Percentiles rank a stretch among this genome's conserved stretches.
Conservation (phyloP, 2,329 filamentous ascomycete genomes). For the Niveomyces coronatus region DNA sequence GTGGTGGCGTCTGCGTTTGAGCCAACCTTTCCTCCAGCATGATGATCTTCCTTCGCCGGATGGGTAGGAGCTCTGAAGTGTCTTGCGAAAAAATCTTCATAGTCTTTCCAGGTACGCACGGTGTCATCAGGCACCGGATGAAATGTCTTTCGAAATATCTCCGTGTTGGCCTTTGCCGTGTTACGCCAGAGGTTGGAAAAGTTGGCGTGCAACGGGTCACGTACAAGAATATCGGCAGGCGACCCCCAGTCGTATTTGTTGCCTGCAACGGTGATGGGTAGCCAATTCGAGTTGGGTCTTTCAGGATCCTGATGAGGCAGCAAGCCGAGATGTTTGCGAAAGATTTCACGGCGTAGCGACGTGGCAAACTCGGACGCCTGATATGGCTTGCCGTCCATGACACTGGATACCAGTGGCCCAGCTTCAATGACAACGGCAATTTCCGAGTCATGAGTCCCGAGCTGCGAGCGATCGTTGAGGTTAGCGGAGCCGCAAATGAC, state of each 20-base stretch:
- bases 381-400: conserved; percentile 64
- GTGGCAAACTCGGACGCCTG: conserved; percentile 66
- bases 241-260: conserved; percentile 69
- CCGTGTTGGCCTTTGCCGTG: conserved; percentile 68
- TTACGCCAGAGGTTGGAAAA: conserved; percentile 64
- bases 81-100: conserved; percentile 58
- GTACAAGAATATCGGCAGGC: conserved; percentile 55
- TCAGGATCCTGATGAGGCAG: conserved; percentile 65
- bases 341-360: conserved; percentile 73
- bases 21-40: conserved; percentile 10
- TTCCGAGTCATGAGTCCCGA: conserved; percentile 77
- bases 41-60: conserved; percentile 26
- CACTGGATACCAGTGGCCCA: conserved; percentile 54
- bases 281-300: conserved; percentile 60
- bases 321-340: conserved; percentile 84
- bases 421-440: conserved; percentile 87
- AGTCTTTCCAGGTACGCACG: conserved; percentile 62
- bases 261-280: conserved; percentile 42
- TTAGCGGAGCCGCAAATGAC: conserved; percentile 68
- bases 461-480: conserved; percentile 57
- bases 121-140: conserved; percentile 63
- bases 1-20: neutral
- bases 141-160: conserved; percentile 72
- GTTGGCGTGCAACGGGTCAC: conserved; percentile 58
- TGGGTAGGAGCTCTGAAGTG: conserved; percentile 51